Evolutionary conservation across 2,329 filamentous ascomycete species (phyloP).

Genomic region (Beauveria caledonica): DNA sequence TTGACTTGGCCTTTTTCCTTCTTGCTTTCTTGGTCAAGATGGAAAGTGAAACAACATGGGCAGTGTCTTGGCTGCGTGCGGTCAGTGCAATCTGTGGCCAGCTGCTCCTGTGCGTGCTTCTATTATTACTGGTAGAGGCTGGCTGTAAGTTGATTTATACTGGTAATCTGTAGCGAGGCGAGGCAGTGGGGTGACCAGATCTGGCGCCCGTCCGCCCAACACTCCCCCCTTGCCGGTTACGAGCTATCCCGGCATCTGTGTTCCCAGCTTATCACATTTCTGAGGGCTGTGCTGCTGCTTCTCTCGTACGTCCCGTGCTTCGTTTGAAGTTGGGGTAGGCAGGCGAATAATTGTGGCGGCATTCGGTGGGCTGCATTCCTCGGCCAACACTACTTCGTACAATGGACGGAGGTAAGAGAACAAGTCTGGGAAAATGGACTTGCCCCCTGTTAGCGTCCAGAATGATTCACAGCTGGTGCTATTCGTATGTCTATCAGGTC

Average conservation of each 20-base stretch:
- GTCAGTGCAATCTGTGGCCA: not conserved
- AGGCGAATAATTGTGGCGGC: not conserved
- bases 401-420: no score
- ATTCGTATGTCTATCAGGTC: no score
- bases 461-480: no score
- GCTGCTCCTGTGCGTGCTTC: no score
- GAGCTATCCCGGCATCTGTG: not conserved
- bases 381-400: not conserved
- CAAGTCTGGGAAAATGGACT: not conserved
- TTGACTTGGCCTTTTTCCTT: no score
- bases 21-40: not conserved
- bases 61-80: constrained; percentile 2
- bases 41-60: not conserved
- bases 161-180: not conserved
- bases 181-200: not conserved
- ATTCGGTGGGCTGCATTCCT: not conserved
- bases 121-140: no score
- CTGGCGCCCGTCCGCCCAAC: not conserved
- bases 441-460: no score
- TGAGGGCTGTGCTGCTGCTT: constrained; percentile 2
- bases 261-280: not conserved
- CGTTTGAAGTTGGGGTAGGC: not conserved
- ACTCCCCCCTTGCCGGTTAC: not conserved
- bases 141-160: not conserved
- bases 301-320: not conserved